Conservation (phyloP, 768 basidiomycete species). For the Naganishia vaughanmartiniae region DNA sequence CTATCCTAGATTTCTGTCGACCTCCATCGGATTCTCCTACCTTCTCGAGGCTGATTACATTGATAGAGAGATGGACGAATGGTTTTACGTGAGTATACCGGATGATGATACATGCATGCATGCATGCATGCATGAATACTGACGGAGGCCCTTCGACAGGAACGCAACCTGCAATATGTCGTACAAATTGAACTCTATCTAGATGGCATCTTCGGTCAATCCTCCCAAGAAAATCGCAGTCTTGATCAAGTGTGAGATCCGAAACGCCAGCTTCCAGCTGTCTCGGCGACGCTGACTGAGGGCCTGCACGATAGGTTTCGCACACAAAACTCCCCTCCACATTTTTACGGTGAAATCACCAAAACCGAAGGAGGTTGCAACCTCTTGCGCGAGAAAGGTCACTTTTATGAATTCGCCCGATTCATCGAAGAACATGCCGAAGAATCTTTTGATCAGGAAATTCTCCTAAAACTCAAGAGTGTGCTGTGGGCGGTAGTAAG, state of each 20-base stretch:
- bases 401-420: conserved; percentile 84
- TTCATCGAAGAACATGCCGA: conserved; percentile 82
- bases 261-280: not conserved
- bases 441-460: conserved; percentile 75
- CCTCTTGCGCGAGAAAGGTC: conserved; percentile 81
- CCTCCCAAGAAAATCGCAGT: not conserved
- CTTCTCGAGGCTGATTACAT: conserved; percentile 89
- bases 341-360: conserved; percentile 97
- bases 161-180: conserved; percentile 88
- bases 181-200: conserved; percentile 81
- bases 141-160: conserved; percentile 57
- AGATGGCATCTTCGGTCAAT: conserved; percentile 1
- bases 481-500: conserved; percentile 94
- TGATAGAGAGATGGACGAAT: conserved; percentile 88
- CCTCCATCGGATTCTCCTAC: conserved; percentile 85
- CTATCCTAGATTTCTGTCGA: conserved; percentile 78
- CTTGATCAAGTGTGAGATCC: conserved; percentile 10
- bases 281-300: not conserved
- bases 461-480: conserved; percentile 87
- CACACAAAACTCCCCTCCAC: conserved; percentile 63
- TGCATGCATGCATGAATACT: not conserved
- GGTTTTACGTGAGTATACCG: conserved; percentile 74
- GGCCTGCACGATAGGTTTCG: not conserved
- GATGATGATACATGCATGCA: not conserved
- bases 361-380: conserved; percentile 94